Evolutionary conservation across 805 yeast species (phyloP), one percentile per base, ranked within the genome.

Genomic region (Metschnikowia drakensbergensis): DNA sequence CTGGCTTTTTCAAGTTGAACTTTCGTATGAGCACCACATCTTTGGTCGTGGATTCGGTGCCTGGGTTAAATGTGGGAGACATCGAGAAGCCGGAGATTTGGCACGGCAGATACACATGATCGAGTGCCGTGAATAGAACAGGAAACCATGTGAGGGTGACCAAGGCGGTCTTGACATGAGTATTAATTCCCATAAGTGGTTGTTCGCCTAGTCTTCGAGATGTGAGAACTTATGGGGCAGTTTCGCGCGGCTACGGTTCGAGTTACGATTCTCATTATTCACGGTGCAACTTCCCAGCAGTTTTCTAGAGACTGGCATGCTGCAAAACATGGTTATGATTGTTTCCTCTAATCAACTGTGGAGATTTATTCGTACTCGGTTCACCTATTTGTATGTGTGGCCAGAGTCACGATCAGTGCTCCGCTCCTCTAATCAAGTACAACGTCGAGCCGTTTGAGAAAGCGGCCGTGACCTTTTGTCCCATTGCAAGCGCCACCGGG

Each of bases 21-120:
- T 87, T 88, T 78, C 85, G 80, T 13, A 91, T 71, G 3, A 87
- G 57, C 1, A 88, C 89, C 67, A 84, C 77, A 58, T 85, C 90
- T 4, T 70, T 69, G 49, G 66, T 55, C 55, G 72, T 64, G 47
- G 70, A 64, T 54, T 66, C 66, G 39, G 65, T 75, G 22, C 78
- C 79, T 0, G 95, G 92, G 65, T 91, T 91, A 59, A 90, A 77
- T 0, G 96, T 81, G 0, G 97, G 97, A 45, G 86, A 75, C 98
- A 91, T 91, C 25, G 96, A 88, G 35, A 77, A 67, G 1, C 98
- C 98, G 38, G 83, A 78, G 13, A 90, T 79, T 65, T 81, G 79
- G 11, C 88, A 87, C 27, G 90, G 76, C 66, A 82, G 89, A 45
- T 79, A 82, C 8, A 83, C 82, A 61, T 85, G 87, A 53, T 87